Conservation (phyloP, 1,139 yeast genomes). For the Lodderomyces orthopsilosis region DNA sequence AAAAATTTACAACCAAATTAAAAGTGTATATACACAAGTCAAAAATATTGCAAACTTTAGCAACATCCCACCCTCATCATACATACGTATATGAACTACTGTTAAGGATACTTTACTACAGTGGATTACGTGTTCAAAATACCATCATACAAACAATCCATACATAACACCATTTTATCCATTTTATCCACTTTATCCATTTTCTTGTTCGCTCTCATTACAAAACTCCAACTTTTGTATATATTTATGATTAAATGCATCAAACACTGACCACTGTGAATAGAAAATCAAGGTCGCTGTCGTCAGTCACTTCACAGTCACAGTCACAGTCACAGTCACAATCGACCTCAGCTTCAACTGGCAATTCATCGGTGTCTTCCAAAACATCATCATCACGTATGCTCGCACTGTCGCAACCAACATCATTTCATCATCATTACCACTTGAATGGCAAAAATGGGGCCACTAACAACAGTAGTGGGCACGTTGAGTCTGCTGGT, state of each 20-base stretch:
- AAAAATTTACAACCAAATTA: not conserved
- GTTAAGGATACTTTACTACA: too few relatives aligned
- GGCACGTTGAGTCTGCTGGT: not conserved
- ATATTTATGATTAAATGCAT: slow-evolving; percentile 4
- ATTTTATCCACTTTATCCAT: too few relatives aligned
- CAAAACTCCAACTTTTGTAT: too few relatives aligned
- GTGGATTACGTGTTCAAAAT: too few relatives aligned
- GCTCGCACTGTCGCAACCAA: slow-evolving; percentile 5
- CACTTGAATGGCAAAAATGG: slow-evolving; percentile 5
- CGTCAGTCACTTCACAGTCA: slow-evolving; percentile 2
- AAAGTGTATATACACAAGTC: too few relatives aligned
- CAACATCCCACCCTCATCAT: too few relatives aligned
- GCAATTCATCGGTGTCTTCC: slow-evolving; percentile 3
- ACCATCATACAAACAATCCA: too few relatives aligned
- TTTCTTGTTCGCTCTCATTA: too few relatives aligned
- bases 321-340: not conserved
- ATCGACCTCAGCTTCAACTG: slow-evolving; percentile 3
- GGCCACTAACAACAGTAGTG: not conserved
- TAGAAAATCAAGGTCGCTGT: slow-evolving; percentile 3
- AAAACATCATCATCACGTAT: slow-evolving; percentile 7
- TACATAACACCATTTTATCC: too few relatives aligned
- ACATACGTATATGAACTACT: too few relatives aligned
- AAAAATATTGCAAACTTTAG: not conserved
- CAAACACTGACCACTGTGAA: slow-evolving; percentile 6
- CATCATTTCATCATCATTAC: slow-evolving; percentile 6